phyloP scores from a whole-genome alignment of 208 protist genomes.

The Trypanosoma mega region DNA sequence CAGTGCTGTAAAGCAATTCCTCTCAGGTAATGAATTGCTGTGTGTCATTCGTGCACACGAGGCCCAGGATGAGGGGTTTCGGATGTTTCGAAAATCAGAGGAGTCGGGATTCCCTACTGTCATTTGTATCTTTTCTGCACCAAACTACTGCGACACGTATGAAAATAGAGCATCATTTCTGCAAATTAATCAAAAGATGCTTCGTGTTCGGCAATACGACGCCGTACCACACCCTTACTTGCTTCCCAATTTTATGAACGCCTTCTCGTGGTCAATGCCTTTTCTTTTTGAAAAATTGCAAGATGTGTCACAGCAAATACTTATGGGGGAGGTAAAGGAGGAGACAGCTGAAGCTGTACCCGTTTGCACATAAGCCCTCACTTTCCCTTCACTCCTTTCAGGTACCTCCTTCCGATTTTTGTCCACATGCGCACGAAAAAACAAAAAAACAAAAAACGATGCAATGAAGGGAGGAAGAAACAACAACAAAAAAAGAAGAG shows the following conservation, averaged over 20 bases:
- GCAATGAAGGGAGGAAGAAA: too few species aligned
- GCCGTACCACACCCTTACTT: slow-evolving; percentile 89
- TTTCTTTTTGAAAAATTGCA: slow-evolving; percentile 90
- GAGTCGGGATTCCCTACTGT: slow-evolving; percentile 89
- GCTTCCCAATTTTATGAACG: slow-evolving; percentile 95
- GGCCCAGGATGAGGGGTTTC: slow-evolving; percentile 72
- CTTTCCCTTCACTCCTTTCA: too few species aligned
- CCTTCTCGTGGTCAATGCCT: slow-evolving; percentile 93
- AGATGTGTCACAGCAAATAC: slow-evolving; percentile 41
- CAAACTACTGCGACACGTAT: slow-evolving; percentile 95
- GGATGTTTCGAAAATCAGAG: slow-evolving; percentile 74
- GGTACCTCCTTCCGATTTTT: too few species aligned
- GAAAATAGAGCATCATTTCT: slow-evolving; percentile 91
- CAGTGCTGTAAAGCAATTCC: slow-evolving; percentile 70
- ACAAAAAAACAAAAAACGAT: too few species aligned
- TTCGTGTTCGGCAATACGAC: slow-evolving; percentile 91
- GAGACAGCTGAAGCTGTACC: background rate
- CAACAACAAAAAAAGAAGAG: background rate
- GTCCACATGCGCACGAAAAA: too few species aligned
- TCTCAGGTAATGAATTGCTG: slow-evolving; percentile 83
- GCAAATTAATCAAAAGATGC: slow-evolving; percentile 89
- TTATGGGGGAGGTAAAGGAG: background rate
- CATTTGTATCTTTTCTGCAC: slow-evolving; percentile 93
- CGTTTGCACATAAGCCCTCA: background rate
- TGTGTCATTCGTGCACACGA: slow-evolving; percentile 93